Base-by-base conservation (phyloP, 345 rosid genomes). In the Dovyalis caffra region DNA sequence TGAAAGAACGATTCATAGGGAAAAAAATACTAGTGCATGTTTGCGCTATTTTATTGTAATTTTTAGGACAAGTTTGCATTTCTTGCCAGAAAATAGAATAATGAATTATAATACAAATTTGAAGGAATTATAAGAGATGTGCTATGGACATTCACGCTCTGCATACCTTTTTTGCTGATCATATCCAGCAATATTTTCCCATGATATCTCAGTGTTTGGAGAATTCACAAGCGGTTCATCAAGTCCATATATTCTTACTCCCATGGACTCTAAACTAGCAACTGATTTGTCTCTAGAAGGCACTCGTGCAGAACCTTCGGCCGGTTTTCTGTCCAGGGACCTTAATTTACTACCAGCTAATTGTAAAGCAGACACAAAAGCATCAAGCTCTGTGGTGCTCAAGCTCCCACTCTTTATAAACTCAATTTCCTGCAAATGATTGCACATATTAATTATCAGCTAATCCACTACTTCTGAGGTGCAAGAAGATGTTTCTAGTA, bases 161-260 rank as follows among this genome's bases (percentile, higher is more conserved):
- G 35, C 74, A 28, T 74, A 90, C 92, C 88, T 73, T 76, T 95
- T 95, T 81, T 95, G 98, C 68, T 90, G 87, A 79, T 93, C 89
- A 80, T 93, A 91, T 26, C 99, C 99, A 73, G 96, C 94, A 80
- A 95, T 89, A 79, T 87, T 89, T 66, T 93, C 94, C 99, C 99
- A 93, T 31, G 90, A 89, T 79, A 95, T 86, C 70, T 87, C 92
- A 67, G 56, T 66, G 5, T 71, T 70, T n/a, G 87, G 65, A 74
- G 87, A 67, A 75, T 74, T 83, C 56, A 69, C 35, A 67, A 49
- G 84, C 68, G 91, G 82, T 72, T 82, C 84, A 76, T 88, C 77
- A 80, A 91, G 85, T 63, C 98, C 98, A 79, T 92, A 92, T 57
- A 94, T 80, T 83, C 80, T 85, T 74, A 94, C 94, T 61, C 98